Evolutionary conservation across 139 green algal genomes (phyloP).

Genomic region (Picochlorum sp.): DNA sequence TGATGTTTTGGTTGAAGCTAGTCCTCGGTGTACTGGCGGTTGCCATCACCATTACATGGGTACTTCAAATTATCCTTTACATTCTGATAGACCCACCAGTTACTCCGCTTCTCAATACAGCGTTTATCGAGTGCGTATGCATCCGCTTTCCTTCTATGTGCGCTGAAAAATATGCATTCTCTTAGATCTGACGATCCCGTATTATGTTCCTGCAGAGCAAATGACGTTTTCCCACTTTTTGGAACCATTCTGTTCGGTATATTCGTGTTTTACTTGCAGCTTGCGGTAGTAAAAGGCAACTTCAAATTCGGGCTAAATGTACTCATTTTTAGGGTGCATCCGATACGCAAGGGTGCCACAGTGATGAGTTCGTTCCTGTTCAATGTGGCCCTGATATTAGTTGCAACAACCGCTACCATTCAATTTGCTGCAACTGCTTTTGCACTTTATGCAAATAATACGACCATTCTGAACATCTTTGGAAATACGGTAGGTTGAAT

Average conservation of each 20-base stretch:
- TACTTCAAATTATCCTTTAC: slow-evolving; percentile 92
- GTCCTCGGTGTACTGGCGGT: slow-evolving; percentile 57
- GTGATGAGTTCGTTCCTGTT: slow-evolving; percentile 94
- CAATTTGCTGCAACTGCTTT: slow-evolving; percentile 88
- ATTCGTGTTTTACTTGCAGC: slow-evolving; percentile 85
- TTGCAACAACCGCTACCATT: slow-evolving; percentile 73
- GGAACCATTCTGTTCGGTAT: slow-evolving; percentile 75
- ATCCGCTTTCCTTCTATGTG: neutral
- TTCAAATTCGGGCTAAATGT: slow-evolving; percentile 87
- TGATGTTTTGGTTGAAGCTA: slow-evolving; percentile 67
- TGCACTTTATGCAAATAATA: slow-evolving; percentile 70
- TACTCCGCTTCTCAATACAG: slow-evolving; percentile 73
- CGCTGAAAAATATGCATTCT: no score
- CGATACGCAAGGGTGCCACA: slow-evolving; percentile 67
- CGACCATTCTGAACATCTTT: slow-evolving; percentile 77
- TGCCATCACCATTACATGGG: slow-evolving; percentile 65
- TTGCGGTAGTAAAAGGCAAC: slow-evolving; percentile 74
- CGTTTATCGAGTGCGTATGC: slow-evolving; percentile 57
- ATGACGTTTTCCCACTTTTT: slow-evolving; percentile 80
- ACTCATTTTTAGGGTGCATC: slow-evolving; percentile 75
- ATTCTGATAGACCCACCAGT: slow-evolving; percentile 73
- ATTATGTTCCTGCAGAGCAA: slow-evolving; percentile 4
- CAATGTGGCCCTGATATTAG: slow-evolving; percentile 86
- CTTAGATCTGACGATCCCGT: neutral
- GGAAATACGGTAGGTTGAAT: slow-evolving; percentile 43